Evolutionary conservation across 2,329 filamentous ascomycete genomes (phyloP).

Genomic region (Ceratocystis smalleyi): DNA sequence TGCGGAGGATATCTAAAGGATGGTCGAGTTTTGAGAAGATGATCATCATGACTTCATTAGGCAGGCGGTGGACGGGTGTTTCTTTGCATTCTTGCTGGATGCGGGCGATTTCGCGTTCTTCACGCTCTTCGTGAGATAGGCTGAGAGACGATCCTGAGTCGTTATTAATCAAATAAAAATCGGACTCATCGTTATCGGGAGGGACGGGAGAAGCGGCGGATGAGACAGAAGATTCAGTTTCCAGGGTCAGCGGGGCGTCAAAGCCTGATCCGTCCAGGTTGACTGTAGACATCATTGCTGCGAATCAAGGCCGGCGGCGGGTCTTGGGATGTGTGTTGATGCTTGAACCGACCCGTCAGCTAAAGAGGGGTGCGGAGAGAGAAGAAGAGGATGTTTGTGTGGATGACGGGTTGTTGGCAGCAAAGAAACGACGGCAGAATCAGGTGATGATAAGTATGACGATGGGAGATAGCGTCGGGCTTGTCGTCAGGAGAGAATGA

Average conservation of each 20-base stretch:
- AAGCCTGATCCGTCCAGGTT: background rate
- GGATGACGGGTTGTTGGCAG: background rate
- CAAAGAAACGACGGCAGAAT: background rate
- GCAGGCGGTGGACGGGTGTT: slow-evolving; percentile 70
- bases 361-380: background rate
- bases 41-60: slow-evolving; percentile 85
- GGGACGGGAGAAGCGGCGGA: slow-evolving; percentile 61
- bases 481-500: background rate
- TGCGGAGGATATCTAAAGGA: slow-evolving; percentile 63
- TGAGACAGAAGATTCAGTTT: slow-evolving; percentile 34
- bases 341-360: background rate
- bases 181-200: slow-evolving; percentile 77
- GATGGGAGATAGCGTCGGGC: background rate
- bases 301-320: background rate
- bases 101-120: slow-evolving; percentile 55
- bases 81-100: slow-evolving; percentile 51
- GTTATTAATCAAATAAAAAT: slow-evolving; percentile 78
- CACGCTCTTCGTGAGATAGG: slow-evolving; percentile 50
- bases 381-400: background rate
- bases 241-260: slow-evolving; percentile 25
- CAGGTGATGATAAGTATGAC: background rate
- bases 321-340: background rate
- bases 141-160: slow-evolving; percentile 88
- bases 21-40: slow-evolving; percentile 74
- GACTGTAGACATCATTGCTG: background rate